Base-by-base conservation (phyloP, 331 rosid genomes). In the Malus hybrid region DNA sequence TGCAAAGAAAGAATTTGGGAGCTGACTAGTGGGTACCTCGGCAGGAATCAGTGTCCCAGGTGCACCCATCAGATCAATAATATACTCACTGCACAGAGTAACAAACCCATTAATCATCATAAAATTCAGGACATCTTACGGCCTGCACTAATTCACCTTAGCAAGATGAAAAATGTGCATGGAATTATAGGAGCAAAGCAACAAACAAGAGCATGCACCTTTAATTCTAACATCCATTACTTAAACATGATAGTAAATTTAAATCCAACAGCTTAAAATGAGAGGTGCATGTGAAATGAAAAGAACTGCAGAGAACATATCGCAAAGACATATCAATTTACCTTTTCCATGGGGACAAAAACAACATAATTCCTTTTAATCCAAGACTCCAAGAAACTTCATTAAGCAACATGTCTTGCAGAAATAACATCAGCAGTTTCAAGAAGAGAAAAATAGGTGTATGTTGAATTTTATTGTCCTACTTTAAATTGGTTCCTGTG, bases 11-110 rank as follows among this genome's bases (percentile, higher is more conserved):
- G 81, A 83, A 85, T 86, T 92, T 81, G 88, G 89, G 33, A 92
- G 86, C 86, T 95, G 99, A 82, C 92, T 82, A 79, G 96, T 92
- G 52, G 97, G 97, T 34, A 88, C 91, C 84, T 95, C 99, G 13
- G 96, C 91, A 70, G 99, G 99, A 82, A 95, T 92, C 66, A 92
- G 92, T 28, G 96, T 75, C 42, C 99, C 99, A 69, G 99, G 99
- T 77, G 99, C 97, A 79, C 99, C 99, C 99, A 95, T 95, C 82
- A 95, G 84, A 87, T 95, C 99, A 72, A 95, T 85, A 60, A 95
- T 95, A 81, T 89, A 95, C 84, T 95, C 99, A 85, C 99, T 95
- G 97, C 93, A 90, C 71, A 77, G 76, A 69, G 30, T 67, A 81
- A 81, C 50, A 81, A 82, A 82, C 75, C 55, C 82, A 67, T 72